phyloP scores from a whole-genome alignment of 805 yeast genomes.

The Wilhelminamyces savonicus region DNA sequence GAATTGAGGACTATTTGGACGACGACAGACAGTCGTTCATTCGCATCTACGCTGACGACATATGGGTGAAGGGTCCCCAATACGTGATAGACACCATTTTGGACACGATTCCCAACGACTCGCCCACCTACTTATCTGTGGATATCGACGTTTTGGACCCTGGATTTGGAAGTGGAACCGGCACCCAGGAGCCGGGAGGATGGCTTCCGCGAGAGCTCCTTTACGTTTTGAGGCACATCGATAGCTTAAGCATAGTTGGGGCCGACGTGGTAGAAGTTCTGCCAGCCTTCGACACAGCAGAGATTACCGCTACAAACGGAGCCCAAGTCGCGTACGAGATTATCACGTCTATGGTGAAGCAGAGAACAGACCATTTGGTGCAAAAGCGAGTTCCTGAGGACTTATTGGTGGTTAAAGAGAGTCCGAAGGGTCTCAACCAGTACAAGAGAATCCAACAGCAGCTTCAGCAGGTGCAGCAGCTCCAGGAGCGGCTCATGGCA shows the following conservation, averaged over 20 bases:
- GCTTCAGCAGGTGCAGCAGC: constrained; percentile 5
- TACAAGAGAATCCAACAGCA: constrained; percentile 1
- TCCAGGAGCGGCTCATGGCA: constrained; percentile 5
- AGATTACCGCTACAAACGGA: constrained; percentile 61
- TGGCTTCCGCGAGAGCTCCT: constrained; percentile 50
- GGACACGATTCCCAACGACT: constrained; percentile 49
- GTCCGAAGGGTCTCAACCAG: background rate
- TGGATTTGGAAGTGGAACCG: constrained; percentile 53
- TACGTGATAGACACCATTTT: constrained; percentile 47
- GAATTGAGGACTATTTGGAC: constrained; percentile 51
- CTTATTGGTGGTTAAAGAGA: constrained; percentile 5
- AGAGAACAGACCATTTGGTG: constrained; percentile 26
- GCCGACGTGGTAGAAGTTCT: constrained; percentile 56
- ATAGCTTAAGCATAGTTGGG: constrained; percentile 42
- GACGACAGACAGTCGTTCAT: constrained; percentile 66
- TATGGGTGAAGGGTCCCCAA: constrained; percentile 62
- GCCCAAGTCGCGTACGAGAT: constrained; percentile 69
- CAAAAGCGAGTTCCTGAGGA: constrained; percentile 3
- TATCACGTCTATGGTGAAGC: constrained; percentile 69
- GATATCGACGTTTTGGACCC: constrained; percentile 65
- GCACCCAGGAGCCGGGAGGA: constrained; percentile 57
- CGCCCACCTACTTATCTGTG: constrained; percentile 72
- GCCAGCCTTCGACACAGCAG: constrained; percentile 61
- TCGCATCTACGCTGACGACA: constrained; percentile 66
- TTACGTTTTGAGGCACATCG: constrained; percentile 40